Evolutionary conservation across 2,329 filamentous ascomycete genomes (phyloP).

Genomic region (Calonectria fujianensis): DNA sequence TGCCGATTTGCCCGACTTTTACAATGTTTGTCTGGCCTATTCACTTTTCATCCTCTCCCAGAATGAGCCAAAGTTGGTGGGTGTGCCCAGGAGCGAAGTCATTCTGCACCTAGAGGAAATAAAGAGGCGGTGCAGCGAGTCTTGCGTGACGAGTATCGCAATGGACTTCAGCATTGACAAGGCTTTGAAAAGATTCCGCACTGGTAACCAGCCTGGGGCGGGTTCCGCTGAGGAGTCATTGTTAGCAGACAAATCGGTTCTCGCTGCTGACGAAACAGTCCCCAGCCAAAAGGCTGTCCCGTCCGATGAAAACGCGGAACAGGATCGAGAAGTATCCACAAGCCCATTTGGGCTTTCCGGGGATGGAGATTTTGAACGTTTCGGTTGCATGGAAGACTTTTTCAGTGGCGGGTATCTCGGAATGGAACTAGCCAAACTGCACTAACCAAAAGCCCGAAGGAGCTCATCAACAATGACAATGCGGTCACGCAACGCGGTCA

Average conservation of each 20-base stretch:
- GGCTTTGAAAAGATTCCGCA: neutral
- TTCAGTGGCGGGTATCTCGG: conserved; percentile 17
- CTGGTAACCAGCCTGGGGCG: neutral
- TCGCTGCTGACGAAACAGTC: neutral
- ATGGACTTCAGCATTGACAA: conserved; percentile 5
- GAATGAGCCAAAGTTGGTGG: neutral
- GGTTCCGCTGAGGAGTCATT: neutral
- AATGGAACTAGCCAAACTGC: neutral
- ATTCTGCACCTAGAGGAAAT: neutral
- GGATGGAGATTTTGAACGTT: neutral
- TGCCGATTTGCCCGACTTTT: conserved; percentile 11
- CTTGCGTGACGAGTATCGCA: neutral
- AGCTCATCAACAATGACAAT: too few species aligned
- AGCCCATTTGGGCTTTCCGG: too few species aligned
- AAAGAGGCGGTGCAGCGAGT: neutral
- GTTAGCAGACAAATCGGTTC: neutral
- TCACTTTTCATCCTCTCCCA: neutral
- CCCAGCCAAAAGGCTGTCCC: too few species aligned
- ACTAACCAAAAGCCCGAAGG: too few species aligned
- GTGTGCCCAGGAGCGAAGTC: neutral
- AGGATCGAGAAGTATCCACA: neutral
- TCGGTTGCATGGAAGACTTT: conserved; percentile 13
- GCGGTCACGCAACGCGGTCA: too few species aligned
- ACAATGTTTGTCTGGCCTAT: conserved; percentile 10
- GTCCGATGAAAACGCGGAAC: neutral